These are phyloP conservation scores for Lepidium aucheri DNA, from an alignment of 345 rosid genomes.

Conservation along the genomic window DNA sequence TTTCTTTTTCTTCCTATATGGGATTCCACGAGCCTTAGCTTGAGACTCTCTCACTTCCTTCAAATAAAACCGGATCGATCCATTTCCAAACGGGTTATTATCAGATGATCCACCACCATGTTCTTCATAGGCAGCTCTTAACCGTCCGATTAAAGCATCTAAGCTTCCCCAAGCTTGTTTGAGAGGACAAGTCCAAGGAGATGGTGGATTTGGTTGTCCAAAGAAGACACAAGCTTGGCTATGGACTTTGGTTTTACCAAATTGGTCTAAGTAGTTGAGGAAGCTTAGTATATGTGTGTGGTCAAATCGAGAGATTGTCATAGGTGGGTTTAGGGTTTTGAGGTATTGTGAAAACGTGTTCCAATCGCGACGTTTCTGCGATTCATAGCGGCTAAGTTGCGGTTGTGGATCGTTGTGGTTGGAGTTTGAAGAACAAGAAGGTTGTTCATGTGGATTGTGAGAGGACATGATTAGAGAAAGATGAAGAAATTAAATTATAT, in stretches of 20 bases:
- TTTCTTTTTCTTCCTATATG: no score
- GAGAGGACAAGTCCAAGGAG: conserved; percentile 73
- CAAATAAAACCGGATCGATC: conserved; percentile 57
- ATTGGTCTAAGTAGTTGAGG: conserved; percentile 58
- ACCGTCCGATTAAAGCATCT: conserved; percentile 83
- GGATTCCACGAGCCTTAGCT: no score
- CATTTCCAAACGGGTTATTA: conserved; percentile 74
- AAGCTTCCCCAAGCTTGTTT: conserved; percentile 96
- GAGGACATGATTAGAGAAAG: conserved; percentile 4
- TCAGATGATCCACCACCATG: conserved; percentile 69
- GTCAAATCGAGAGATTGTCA: no score
- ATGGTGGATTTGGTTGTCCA: conserved; percentile 82
- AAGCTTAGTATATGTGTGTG: no score
- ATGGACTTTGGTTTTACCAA: conserved; percentile 94
- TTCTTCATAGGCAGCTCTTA: conserved; percentile 81
- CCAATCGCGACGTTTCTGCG: no score
- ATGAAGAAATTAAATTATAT: background rate
- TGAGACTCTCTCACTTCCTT: conserved; percentile 84
- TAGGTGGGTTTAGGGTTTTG: no score
- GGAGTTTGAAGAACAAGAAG: conserved; percentile 6
- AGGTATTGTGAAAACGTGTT: no score
- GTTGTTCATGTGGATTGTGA: conserved; percentile 32
- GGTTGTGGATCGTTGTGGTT: background rate
- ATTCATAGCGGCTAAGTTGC: no score
- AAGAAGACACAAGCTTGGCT: conserved; percentile 67